Base-by-base conservation (phyloP, 2,329 filamentous ascomycete genomes). In the Fusarium sp. region DNA sequence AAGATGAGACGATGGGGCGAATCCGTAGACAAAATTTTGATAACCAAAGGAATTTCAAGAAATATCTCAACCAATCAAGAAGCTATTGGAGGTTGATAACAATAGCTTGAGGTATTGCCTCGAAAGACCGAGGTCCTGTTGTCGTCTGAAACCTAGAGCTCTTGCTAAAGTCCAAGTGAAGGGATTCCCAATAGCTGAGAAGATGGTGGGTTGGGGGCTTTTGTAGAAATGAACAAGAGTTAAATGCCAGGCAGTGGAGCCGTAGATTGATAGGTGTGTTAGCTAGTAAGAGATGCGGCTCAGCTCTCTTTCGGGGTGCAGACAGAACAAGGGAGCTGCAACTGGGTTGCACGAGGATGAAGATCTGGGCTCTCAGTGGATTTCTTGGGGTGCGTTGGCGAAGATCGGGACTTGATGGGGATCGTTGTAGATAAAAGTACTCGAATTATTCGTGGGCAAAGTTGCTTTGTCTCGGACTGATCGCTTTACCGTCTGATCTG, bases 181-280 rank as follows among this genome's bases (percentile, higher is more conserved):
- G 43, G 58, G 41, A 55, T 56, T 56, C 56, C n/a, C 45, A 40
- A 50, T 41, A 62, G 39, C 44, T 51, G 45, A 50, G 62, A 53
- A 57, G 64, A 62, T 72, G 70, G 60, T 67, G 60, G 67, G 68
- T 40, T 62, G 71, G 71, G 67, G 70, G 70, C 52, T 74, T 74
- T 74, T 73, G 70, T 71, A 74, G 65, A 50, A 65, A 57, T 48
- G 53, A 62, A 62, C 43, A 37, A 48, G 39, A 54, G 30, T 37
- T 37, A 46, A 46, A 55, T 51, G 37, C 24, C 61, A 40, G 20
- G 39, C 47, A 50, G 51, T 47, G 52, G 50, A 68, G 56, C 47
- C 64, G 40, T 30, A 48, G 46, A 47, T 52, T 46, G 53, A 55
- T 22, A 62, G 56, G 48, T 46, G 54, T 53, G 56, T 51, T 65